phyloP scores from a whole-genome alignment of 148 eudicot genomes.

The Polygonum aviculare region DNA sequence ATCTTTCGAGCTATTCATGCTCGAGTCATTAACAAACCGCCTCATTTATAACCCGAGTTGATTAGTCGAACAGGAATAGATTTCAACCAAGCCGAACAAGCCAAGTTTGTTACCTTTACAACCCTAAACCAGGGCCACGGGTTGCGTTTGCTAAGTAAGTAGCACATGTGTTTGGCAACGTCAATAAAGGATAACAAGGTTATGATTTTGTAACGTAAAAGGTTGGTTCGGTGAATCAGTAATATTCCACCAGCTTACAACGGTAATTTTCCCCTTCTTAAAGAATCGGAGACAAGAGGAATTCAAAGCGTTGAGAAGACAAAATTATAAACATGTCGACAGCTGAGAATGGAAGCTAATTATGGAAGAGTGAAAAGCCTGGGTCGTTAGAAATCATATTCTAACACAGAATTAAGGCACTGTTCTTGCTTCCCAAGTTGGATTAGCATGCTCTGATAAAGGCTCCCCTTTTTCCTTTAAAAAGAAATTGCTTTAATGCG shows the following conservation, averaged over 20 bases:
- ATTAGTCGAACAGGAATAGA: no score
- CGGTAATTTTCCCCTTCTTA: background rate
- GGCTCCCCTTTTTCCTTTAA: background rate
- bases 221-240: no score
- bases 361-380: background rate
- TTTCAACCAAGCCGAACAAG: no score
- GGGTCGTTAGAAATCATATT: background rate
- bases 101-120: no score
- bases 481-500: background rate
- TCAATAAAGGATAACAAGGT: no score
- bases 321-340: background rate
- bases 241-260: background rate
- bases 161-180: background rate
- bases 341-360: background rate
- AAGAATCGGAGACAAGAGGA: background rate
- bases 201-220: no score
- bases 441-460: constrained; percentile 11
- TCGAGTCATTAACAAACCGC: no score
- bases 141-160: no score
- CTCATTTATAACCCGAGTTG: no score
- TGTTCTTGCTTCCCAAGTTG: constrained; percentile 11
- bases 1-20: no score
- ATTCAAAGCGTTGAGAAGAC: background rate
- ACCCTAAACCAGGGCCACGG: no score
- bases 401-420: constrained; percentile 3